Evolutionary conservation across 2,329 filamentous ascomycete species (phyloP), one percentile per base, ranked within the genome.

Genomic region (Diplocarpon rosae): DNA sequence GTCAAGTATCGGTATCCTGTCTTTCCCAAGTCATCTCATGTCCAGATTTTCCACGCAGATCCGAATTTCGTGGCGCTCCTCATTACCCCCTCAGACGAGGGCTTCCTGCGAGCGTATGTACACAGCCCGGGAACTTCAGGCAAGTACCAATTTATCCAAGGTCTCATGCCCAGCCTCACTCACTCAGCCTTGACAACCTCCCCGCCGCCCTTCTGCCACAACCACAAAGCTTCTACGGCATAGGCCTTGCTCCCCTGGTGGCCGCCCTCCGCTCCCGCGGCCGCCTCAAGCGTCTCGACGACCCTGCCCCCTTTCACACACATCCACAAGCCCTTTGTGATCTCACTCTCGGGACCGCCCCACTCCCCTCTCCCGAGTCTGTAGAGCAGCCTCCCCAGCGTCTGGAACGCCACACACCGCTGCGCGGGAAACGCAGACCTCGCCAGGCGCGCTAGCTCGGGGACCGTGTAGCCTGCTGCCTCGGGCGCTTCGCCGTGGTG

Each of bases 401-500:
- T 90, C 65, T 95, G 90, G 64, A 87, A 95, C 0, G 92, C 87
- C 50, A 96, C 75, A 59, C 92, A 95, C 10, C 90, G 70, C 67
- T 98, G 92, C 0, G 85, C 82, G 0, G 92, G 78, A 15, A 95
- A 86, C 0, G 80, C 78, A 44, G 85, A 93, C 29, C 90, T 75
- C 4, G 86, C 80, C 1, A 95, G 72, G 28, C 83, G 77, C 1
- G 87, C 81, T 1, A 98, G 71, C 64, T 98, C 92, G 0, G 80
- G 78, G 27, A 98, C 76, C 0, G 92, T 96, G 65, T 98, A 98
- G 0, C 92, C 92, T 0, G 92, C 92, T 1, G 89, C 86, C 63
- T 94, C 87, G 13, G 92, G 92, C 1, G 90, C 89, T 47, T 89
- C 79, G 51, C 84, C 88, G 62, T 98, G 92, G 63, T 98, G 90